Percentiles rank a stretch among this genome's conserved stretches.
Evolutionary conservation across 2,329 filamentous ascomycete genomes (phyloP).

Genomic region (Cytospora piceicola): DNA sequence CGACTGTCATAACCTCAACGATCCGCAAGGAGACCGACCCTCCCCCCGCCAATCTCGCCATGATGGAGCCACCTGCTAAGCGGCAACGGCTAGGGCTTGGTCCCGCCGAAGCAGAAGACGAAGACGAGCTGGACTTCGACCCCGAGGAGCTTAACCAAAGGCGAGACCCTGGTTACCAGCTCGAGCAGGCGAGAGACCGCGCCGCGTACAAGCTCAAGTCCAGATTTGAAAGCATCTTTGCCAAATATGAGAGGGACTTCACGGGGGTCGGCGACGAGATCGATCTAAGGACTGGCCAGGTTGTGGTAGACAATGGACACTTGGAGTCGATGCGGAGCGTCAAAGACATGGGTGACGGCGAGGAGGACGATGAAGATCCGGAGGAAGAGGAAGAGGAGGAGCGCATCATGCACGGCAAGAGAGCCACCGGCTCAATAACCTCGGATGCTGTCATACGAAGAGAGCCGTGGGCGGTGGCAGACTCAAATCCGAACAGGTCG

Average conservation of each 20-base stretch:
- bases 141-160: conserved; percentile 52
- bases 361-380: conserved; percentile 34
- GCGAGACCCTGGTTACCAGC: conserved; percentile 58
- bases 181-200: conserved; percentile 64
- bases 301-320: conserved; percentile 93
- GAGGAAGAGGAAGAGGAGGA: conserved; percentile 41
- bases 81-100: conserved; percentile 58
- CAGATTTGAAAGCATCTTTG: conserved; percentile 86
- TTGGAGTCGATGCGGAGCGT: conserved; percentile 54
- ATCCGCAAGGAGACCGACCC: not conserved
- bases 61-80: conserved; percentile 65
- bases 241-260: conserved; percentile 86
- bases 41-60: not conserved
- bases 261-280: conserved; percentile 86
- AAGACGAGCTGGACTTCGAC: conserved; percentile 51
- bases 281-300: conserved; percentile 76
- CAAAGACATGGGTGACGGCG: conserved; percentile 21
- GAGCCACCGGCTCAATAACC: conserved; percentile 1
- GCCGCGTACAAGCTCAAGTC: conserved; percentile 76
- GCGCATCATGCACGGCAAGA: conserved; percentile 32
- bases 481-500: not conserved
- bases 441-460: conserved; percentile 1
- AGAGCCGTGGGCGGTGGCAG: conserved; percentile 12
- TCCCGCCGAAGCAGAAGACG: conserved; percentile 44
- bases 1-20: not conserved